phyloP scores from a whole-genome alignment of 768 basidiomycete genomes.

The Heimioporus sp. region DNA sequence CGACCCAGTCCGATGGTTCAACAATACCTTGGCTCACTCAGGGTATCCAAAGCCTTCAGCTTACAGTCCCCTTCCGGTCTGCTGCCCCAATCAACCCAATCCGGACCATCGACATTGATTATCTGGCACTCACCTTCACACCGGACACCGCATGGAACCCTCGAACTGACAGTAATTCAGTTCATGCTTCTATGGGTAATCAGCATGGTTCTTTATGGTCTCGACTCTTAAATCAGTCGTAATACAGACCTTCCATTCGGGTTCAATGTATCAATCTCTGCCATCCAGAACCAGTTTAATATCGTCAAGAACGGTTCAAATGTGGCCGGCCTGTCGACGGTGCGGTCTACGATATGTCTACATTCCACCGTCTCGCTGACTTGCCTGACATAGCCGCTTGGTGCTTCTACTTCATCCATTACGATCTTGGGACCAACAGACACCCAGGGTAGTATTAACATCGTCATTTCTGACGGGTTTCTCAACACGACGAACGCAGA shows the following conservation, averaged over 20 bases:
- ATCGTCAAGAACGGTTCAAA: conserved; percentile 51
- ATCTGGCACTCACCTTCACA: conserved; percentile 56
- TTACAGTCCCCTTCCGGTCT: conserved; percentile 61
- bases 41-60: conserved; percentile 54
- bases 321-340: conserved; percentile 61
- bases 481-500: conserved; percentile 47
- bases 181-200: conserved; percentile 57
- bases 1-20: conserved; percentile 53
- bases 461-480: conserved; percentile 54
- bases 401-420: conserved; percentile 62
- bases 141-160: conserved; percentile 56
- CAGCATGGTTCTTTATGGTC: conserved; percentile 1
- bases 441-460: conserved; percentile 64
- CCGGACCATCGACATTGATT: conserved; percentile 58
- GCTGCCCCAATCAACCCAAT: conserved; percentile 57
- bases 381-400: conserved; percentile 44
- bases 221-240: conserved; percentile 1
- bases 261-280: conserved; percentile 53
- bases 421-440: conserved; percentile 48
- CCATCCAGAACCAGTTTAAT: conserved; percentile 66
- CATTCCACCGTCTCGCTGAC: background rate
- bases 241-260: conserved; percentile 66
- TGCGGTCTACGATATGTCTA: conserved; percentile 18
- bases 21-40: conserved; percentile 64
- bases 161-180: conserved; percentile 51